A percentile compares a stretch with the other conserved stretches of the same genome.
Evolutionary conservation across 2,329 filamentous ascomycete genomes (phyloP).

Genomic region (Parascedosporium putredinis): DNA sequence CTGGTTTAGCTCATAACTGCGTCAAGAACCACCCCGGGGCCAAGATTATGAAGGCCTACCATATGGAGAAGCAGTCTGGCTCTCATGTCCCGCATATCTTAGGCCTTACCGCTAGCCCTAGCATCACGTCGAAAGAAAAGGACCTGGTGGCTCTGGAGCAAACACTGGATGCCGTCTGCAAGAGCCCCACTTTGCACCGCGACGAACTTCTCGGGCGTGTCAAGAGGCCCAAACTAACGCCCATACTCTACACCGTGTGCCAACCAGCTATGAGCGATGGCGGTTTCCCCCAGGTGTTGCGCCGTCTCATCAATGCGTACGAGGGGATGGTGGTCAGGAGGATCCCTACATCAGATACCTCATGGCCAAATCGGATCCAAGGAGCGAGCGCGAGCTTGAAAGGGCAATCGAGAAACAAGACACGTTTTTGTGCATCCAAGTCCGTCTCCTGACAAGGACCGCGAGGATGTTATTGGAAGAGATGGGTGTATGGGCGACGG

Average conservation of each 20-base stretch:
- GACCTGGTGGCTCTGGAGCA: conserved; percentile 53
- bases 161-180: conserved; percentile 59
- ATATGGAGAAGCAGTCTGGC: conserved; percentile 26
- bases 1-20: conserved; percentile 61
- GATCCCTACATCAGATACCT: conserved; percentile 52
- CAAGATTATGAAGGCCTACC: conserved; percentile 64
- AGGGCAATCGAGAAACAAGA: conserved; percentile 30
- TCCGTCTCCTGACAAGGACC: conserved; percentile 43
- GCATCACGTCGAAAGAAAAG: conserved; percentile 46
- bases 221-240: conserved; percentile 50
- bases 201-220: conserved; percentile 59
- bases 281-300: background rate
- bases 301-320: conserved; percentile 15
- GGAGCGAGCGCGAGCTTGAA: conserved; percentile 26
- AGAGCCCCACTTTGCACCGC: conserved; percentile 57
- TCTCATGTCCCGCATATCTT: conserved; percentile 62
- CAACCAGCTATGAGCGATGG: background rate
- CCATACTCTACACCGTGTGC: conserved; percentile 21
- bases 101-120: conserved; percentile 72
- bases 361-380: conserved; percentile 26
- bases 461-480: conserved; percentile 40
- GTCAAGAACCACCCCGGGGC: conserved; percentile 52
- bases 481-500: conserved; percentile 58
- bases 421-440: conserved; percentile 43
- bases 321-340: conserved; percentile 37